These are phyloP conservation scores for Paxillus ammoniavirescens DNA, from an alignment of 768 basidiomycete species.

Conservation along the genomic window DNA sequence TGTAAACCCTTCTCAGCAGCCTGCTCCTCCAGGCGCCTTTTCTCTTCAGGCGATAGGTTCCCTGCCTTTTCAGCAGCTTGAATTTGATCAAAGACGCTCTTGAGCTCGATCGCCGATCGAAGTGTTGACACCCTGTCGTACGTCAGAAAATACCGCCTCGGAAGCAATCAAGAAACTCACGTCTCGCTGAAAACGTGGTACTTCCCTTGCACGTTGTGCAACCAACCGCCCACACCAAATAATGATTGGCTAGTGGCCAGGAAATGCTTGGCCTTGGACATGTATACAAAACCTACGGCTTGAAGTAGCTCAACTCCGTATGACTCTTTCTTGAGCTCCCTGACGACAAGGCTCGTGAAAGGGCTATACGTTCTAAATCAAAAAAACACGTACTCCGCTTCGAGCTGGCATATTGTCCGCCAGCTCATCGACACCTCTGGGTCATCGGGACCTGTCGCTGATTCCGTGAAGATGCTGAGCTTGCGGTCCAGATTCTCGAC, in stretches of 20 bases:
- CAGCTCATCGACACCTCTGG: conserved; percentile 69
- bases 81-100: conserved; percentile 88
- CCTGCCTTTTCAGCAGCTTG: conserved; percentile 88
- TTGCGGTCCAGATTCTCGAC: conserved; percentile 79
- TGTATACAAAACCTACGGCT: conserved; percentile 83
- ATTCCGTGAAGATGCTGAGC: conserved; percentile 85
- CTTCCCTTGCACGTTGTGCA: conserved; percentile 89
- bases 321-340: conserved; percentile 81
- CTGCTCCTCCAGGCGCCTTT: conserved; percentile 81
- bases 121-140: conserved; percentile 71
- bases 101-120: conserved; percentile 84
- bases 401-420: conserved; percentile 73
- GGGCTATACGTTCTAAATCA: neutral
- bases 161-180: conserved; percentile 42
- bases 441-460: conserved; percentile 68
- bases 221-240: conserved; percentile 87
- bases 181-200: conserved; percentile 94
- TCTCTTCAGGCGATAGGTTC: conserved; percentile 74
- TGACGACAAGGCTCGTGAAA: conserved; percentile 26
- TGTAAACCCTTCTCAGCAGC: conserved; percentile 92
- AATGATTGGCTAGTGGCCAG: conserved; percentile 68
- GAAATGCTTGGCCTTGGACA: conserved; percentile 78
- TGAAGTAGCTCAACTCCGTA: conserved; percentile 87
- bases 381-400: conserved; percentile 66
- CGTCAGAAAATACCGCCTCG: conserved; percentile 1